These are phyloP conservation scores for Chlamydomonas schloesseri DNA, from an alignment of 139 green algal species.

Conservation along the genomic window DNA sequence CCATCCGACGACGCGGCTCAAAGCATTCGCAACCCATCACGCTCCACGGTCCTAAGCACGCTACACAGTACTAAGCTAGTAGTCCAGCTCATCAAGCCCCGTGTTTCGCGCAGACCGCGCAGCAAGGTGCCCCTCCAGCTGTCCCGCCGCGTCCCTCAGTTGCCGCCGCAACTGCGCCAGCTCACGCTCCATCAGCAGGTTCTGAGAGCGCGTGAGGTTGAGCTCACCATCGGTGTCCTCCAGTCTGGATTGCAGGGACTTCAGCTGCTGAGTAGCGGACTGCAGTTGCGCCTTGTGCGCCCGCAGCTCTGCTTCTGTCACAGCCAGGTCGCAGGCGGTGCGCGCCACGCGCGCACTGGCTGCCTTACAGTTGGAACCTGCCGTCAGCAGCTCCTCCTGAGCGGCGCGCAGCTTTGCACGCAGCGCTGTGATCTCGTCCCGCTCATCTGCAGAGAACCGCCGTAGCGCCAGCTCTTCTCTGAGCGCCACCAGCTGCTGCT, in stretches of 20 bases:
- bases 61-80: neutral
- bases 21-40: too few species aligned
- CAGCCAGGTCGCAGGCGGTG: constrained; percentile 32
- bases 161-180: constrained; percentile 20
- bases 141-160: constrained; percentile 11
- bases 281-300: constrained; percentile 22
- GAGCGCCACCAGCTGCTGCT: constrained; percentile 16
- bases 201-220: constrained; percentile 26
- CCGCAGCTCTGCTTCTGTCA: constrained; percentile 37
- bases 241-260: constrained; percentile 22
- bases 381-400: constrained; percentile 28
- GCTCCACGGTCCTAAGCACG: too few species aligned
- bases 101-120: neutral
- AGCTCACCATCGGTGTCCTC: constrained; percentile 38
- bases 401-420: constrained; percentile 3
- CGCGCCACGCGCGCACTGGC: constrained; percentile 7
- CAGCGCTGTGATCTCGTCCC: neutral
- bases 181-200: constrained; percentile 42
- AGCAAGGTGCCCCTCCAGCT: constrained; percentile 41
- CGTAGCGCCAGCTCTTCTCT: neutral
- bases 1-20: too few species aligned
- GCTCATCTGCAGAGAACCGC: neutral
- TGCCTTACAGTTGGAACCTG: constrained; percentile 17
- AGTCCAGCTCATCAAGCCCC: neutral
- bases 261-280: constrained; percentile 15